Evolutionary conservation across 2,329 filamentous ascomycete species (phyloP).

Genomic region (Cadophora luteo-olivacea): DNA sequence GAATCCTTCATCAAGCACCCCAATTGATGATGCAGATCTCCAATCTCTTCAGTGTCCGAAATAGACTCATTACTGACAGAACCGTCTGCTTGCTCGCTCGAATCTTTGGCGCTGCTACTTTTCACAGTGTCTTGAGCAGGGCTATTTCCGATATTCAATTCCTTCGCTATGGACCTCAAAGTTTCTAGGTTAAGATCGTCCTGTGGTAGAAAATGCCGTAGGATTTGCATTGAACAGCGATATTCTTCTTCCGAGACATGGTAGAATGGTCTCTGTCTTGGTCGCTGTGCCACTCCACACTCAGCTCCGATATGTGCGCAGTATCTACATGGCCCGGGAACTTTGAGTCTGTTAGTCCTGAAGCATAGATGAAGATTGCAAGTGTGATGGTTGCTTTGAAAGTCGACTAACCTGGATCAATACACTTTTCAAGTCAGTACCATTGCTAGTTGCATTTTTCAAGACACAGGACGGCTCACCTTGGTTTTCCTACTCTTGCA

Average conservation of each 20-base stretch:
- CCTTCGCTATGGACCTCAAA: slow-evolving; percentile 26
- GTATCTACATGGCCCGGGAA: slow-evolving; percentile 35
- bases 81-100: slow-evolving; percentile 14
- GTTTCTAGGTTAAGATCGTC: slow-evolving; percentile 31
- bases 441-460: background rate
- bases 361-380: background rate
- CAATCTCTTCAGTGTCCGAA: slow-evolving; percentile 30
- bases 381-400: background rate
- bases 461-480: slow-evolving; percentile 13
- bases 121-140: slow-evolving; percentile 9
- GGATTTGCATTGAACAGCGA: slow-evolving; percentile 31
- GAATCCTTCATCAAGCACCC: slow-evolving; percentile 36
- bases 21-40: slow-evolving; percentile 32
- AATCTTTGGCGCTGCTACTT: background rate
- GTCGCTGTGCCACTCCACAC: slow-evolving; percentile 28
- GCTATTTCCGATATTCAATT: slow-evolving; percentile 24
- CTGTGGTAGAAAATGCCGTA: slow-evolving; percentile 30
- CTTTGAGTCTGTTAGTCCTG: background rate
- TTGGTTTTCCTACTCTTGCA: slow-evolving; percentile 35
- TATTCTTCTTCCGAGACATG: slow-evolving; percentile 38
- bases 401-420: slow-evolving; percentile 28
- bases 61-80: slow-evolving; percentile 20
- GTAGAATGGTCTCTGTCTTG: slow-evolving; percentile 34
- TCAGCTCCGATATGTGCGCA: slow-evolving; percentile 33
- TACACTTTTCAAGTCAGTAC: slow-evolving; percentile 25